phyloP scores from a whole-genome alignment of 148 eudicot species.

The Selenicereus undatus region DNA sequence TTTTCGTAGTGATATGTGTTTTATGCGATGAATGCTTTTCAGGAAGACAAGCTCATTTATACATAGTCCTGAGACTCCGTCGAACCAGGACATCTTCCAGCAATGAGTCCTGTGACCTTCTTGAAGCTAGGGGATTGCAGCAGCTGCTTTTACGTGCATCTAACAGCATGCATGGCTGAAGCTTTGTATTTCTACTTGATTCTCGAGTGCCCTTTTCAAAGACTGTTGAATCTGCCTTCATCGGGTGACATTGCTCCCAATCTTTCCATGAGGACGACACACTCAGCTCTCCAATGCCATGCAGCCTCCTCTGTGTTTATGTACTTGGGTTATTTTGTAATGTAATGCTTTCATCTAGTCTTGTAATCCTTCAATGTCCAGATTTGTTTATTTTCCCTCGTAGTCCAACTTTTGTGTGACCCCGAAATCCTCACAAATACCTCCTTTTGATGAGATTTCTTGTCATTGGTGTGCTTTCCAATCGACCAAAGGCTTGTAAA shows the following conservation, averaged over 20 bases:
- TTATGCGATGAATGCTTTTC: slow-evolving; percentile 4
- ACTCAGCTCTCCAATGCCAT: neutral
- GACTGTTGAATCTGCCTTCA: neutral
- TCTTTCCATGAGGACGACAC: neutral
- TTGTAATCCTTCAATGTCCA: neutral
- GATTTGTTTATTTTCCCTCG: neutral
- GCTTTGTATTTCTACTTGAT: neutral
- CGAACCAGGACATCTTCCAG: neutral
- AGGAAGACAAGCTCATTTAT: slow-evolving; percentile 4
- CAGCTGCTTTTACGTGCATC: neutral
- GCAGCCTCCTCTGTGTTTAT: neutral
- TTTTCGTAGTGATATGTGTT: neutral
- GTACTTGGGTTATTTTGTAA: neutral
- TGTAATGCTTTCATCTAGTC: neutral
- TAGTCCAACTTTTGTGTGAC: neutral
- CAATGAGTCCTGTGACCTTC: neutral
- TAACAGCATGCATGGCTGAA: neutral
- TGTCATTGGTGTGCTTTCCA: no score
- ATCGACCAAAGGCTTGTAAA: no score
- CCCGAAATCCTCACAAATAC: neutral
- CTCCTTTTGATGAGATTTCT: no score
- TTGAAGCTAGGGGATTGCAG: neutral
- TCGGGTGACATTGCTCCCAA: neutral
- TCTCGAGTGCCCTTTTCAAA: neutral
- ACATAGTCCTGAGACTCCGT: neutral